Evolutionary conservation across 257 asterid species (phyloP).

Genomic region (Ophiorrhiza pumila): DNA sequence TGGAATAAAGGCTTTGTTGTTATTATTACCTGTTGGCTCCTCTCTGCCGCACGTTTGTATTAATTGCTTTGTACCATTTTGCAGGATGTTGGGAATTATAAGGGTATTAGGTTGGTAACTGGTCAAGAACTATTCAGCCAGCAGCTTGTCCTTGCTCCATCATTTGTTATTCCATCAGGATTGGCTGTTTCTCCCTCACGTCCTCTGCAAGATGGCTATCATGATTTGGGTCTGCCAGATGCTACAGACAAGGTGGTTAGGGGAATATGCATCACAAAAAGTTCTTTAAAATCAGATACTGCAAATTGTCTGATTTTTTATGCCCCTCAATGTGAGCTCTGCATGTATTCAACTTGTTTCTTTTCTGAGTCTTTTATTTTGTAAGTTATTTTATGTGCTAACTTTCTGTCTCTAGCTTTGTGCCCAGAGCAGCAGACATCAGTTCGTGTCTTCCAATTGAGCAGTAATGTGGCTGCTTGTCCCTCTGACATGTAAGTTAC

Average conservation of each 20-base stretch:
- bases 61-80: slow-evolving; percentile 21
- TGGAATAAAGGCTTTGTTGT: no score
- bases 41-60: slow-evolving; percentile 2
- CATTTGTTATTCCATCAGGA: slow-evolving; percentile 42
- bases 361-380: slow-evolving; percentile 10
- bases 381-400: slow-evolving; percentile 9
- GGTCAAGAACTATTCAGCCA: slow-evolving; percentile 90
- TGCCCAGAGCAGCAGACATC: slow-evolving; percentile 63
- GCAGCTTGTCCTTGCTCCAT: slow-evolving; percentile 70
- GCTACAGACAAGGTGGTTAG: slow-evolving; percentile 57
- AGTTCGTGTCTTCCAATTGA: slow-evolving; percentile 72
- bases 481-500: slow-evolving; percentile 79
- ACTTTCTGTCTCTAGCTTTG: slow-evolving; percentile 46
- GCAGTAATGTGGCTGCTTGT: slow-evolving; percentile 67
- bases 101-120: slow-evolving; percentile 76
- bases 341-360: slow-evolving; percentile 7
- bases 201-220: slow-evolving; percentile 18
- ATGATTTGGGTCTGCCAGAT: slow-evolving; percentile 30
- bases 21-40: not conserved
- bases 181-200: slow-evolving; percentile 31
- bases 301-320: slow-evolving; percentile 65
- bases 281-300: slow-evolving; percentile 52
- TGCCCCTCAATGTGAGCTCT: slow-evolving; percentile 72
- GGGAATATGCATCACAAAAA: slow-evolving; percentile 73
- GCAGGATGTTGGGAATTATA: slow-evolving; percentile 58